A percentile compares a stretch with the other conserved stretches of the same genome.
Conservation (phyloP, 2,329 filamentous ascomycete genomes). For the Cladorrhinum sp. region DNA sequence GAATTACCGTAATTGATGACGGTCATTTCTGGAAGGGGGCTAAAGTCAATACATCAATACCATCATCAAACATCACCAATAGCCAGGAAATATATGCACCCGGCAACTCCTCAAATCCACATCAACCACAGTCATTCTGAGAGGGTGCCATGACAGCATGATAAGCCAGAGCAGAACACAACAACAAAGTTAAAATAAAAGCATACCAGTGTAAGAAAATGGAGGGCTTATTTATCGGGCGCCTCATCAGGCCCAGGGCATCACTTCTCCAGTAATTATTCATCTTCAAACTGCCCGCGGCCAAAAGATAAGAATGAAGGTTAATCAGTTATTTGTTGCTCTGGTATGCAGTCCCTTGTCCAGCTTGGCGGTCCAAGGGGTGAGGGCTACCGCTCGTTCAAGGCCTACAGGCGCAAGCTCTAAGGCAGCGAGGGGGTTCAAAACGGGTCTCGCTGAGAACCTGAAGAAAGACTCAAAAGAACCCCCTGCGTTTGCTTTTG, state of each 20-base stretch:
- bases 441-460: not conserved
- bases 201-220: not conserved
- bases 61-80: not conserved
- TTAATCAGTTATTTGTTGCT: not conserved
- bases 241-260: not conserved
- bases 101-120: not conserved
- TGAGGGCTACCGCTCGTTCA: not conserved
- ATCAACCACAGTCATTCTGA: not conserved
- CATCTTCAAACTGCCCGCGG: not conserved
- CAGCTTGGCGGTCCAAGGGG: not conserved
- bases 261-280: not conserved
- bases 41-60: not conserved
- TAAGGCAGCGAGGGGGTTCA: conserved; percentile 5
- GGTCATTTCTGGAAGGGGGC: not conserved
- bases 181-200: not conserved
- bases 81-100: no score
- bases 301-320: not conserved
- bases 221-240: not conserved
- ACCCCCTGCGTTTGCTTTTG: conserved; percentile 39
- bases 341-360: not conserved
- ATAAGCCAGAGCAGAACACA: not conserved
- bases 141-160: not conserved
- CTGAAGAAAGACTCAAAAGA: conserved; percentile 7
- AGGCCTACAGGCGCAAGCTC: not conserved
- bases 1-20: not conserved